A percentile compares a stretch with the other conserved stretches of the same genome.
Evolutionary conservation across 2,329 filamentous ascomycete species (phyloP).

Genomic region (Colletotrichum cereale): DNA sequence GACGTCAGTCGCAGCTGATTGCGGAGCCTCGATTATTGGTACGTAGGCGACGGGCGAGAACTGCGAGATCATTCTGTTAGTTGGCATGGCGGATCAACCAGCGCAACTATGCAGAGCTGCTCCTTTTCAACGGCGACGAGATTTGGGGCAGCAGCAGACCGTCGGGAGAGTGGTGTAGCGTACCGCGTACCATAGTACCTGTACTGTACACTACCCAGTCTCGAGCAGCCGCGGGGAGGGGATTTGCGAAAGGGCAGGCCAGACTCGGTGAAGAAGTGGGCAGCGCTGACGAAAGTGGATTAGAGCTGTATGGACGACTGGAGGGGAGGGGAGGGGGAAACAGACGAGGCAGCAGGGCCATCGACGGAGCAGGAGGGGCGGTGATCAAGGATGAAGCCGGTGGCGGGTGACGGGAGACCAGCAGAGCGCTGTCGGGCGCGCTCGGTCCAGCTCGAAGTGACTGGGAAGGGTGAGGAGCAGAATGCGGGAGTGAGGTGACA

Average conservation of each 20-base stretch:
- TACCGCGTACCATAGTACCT: too few species aligned
- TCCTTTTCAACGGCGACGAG: neutral
- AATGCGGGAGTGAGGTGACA: neutral
- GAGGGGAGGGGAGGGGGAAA: slow-evolving; percentile 18
- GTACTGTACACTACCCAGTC: neutral
- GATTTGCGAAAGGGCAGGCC: slow-evolving; percentile 21
- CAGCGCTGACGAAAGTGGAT: slow-evolving; percentile 22
- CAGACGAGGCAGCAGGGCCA: slow-evolving; percentile 31
- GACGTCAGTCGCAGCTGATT: neutral
- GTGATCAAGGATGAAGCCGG: slow-evolving; percentile 34
- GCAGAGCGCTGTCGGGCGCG: slow-evolving; percentile 29
- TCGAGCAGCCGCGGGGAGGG: neutral
- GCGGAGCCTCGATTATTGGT: neutral
- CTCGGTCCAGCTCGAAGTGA: slow-evolving; percentile 33
- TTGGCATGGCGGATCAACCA: neutral
- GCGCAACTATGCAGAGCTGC: neutral
- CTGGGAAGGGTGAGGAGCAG: slow-evolving; percentile 4
- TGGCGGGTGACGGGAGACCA: slow-evolving; percentile 17
- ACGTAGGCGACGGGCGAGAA: neutral
- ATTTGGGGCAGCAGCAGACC: neutral
- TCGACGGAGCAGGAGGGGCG: slow-evolving; percentile 34
- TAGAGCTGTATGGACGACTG: slow-evolving; percentile 27
- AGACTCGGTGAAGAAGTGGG: slow-evolving; percentile 11
- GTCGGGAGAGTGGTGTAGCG: neutral
- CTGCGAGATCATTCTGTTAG: neutral